These are phyloP conservation scores for Castanea sativa DNA, from an alignment of 306 rosid genomes.

Conservation along the genomic window DNA sequence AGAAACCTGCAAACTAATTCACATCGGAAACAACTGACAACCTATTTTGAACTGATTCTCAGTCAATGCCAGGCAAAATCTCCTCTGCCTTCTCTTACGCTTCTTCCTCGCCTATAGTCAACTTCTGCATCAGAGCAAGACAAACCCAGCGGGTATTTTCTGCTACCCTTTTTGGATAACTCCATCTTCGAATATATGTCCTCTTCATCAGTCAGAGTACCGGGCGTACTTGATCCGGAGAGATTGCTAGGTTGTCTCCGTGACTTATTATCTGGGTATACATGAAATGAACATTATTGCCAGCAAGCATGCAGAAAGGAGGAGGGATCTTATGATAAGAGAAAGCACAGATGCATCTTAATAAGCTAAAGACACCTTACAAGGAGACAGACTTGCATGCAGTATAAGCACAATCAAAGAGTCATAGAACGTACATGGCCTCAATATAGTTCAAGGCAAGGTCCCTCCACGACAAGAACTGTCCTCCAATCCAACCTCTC, in stretches of 20 bases:
- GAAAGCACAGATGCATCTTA: conserved; percentile 8
- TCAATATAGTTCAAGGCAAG: not conserved
- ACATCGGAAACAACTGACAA: conserved; percentile 35
- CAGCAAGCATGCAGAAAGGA: conserved; percentile 5
- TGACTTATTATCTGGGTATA: conserved; percentile 56
- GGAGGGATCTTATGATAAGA: conserved; percentile 11
- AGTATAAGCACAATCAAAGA: not conserved
- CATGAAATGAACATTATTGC: conserved; percentile 30
- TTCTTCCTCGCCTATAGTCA: conserved; percentile 93
- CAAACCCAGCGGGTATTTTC: conserved; percentile 66
- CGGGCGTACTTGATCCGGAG: conserved; percentile 62
- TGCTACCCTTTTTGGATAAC: conserved; percentile 44
- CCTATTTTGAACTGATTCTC: conserved; percentile 39
- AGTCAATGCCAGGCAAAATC: conserved; percentile 57
- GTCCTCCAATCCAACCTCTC: not conserved
- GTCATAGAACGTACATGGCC: not conserved
- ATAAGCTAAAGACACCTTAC: not conserved
- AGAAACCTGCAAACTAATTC: conserved; percentile 48
- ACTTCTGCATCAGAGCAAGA: conserved; percentile 97
- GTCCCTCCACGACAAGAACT: not conserved
- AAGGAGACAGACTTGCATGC: not conserved
- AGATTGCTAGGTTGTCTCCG: conserved; percentile 46
- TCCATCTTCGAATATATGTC: conserved; percentile 73
- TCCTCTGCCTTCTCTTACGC: conserved; percentile 70
- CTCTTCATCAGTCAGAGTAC: conserved; percentile 45